phyloP scores from a whole-genome alignment of 768 basidiomycete species.

The Panaeolus cyanescens region DNA sequence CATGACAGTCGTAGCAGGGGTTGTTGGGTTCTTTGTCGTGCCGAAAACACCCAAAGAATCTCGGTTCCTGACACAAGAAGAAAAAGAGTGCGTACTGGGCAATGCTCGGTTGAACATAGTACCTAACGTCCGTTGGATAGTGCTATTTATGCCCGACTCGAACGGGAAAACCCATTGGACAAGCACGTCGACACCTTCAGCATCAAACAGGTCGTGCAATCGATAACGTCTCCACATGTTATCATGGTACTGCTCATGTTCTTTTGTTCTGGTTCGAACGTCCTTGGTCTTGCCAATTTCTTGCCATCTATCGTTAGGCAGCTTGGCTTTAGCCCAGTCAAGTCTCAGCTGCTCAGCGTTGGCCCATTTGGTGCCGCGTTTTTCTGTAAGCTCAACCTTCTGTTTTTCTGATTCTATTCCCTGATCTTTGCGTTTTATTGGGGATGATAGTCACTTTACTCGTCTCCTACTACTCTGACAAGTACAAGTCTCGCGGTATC shows the following conservation, averaged over 20 bases:
- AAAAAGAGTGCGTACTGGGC: constrained; percentile 38
- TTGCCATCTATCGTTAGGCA: constrained; percentile 9
- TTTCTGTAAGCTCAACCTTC: not conserved
- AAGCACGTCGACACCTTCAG: constrained; percentile 4
- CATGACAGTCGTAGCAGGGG: constrained; percentile 47
- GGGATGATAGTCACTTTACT: not conserved
- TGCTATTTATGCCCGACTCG: not conserved
- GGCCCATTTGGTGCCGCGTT: constrained; percentile 6
- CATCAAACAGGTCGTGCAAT: constrained; percentile 4
- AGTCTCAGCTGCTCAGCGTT: constrained; percentile 8
- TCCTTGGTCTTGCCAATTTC: constrained; percentile 6
- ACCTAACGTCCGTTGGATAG: not conserved
- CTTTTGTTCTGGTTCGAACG: not conserved
- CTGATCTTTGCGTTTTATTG: not conserved
- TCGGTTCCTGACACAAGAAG: constrained; percentile 36
- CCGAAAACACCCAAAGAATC: constrained; percentile 38
- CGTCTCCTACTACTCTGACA: constrained; percentile 11
- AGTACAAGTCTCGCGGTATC: constrained; percentile 12
- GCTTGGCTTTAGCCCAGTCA: constrained; percentile 4
- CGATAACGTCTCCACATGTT: constrained; percentile 9
- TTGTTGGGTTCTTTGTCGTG: constrained; percentile 39
- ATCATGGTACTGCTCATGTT: not conserved
- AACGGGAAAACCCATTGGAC: not conserved
- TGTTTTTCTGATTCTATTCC: not conserved
- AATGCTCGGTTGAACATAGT: not conserved